Base-by-base conservation (phyloP, 2,329 filamentous ascomycete genomes). In the Alternaria conjuncta region DNA sequence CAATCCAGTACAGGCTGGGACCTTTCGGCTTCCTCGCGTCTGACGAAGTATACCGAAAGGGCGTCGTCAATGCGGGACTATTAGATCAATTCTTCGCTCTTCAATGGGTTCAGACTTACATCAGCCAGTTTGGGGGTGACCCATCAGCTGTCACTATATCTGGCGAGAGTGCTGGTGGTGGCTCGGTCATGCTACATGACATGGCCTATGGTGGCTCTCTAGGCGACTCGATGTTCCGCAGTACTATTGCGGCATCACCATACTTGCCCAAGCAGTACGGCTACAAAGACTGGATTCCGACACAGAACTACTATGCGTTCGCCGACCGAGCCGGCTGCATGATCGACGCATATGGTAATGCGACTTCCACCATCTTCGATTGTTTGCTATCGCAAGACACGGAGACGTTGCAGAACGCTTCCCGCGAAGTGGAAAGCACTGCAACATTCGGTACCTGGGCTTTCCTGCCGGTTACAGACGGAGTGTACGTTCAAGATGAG, bases 211-310 rank as follows among this genome's bases (percentile, higher is more conserved):
- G 77, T 13, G 77, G 78, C 3, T 66, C 66, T 4, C 50, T 70
- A 20, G 79, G 78, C 7, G 71, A 71, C 9, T 75, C 77, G 1
- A 66, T 81, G 0, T 82, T 81, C 65, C 61, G 53, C 10, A 80
- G 80, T 58, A 79, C 63, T 4, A 74, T 74, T 10, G 55, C 83
- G 2, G 79, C 81, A 2, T 84, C 81, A 9, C 86, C 87, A 2
- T 89, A 86, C 66, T 79, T 87, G 10, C 85, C 86, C 0, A 84
- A 84, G 57, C 85, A 87, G 65, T 87, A 87, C 71, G 78, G 77
- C 13, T 86, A 84, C 68, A 79, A 83, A 54, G 84, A 83, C 15
- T 78, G 76, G 32, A 72, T 83, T 10, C 83, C 85, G 0, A 80
- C 83, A 5, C 75, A 81, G 18, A 71, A 80, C 6, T 87, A 86